Percentiles rank a stretch among this genome's conserved stretches.
These are phyloP conservation scores for Thuidium tamariscinum DNA, from an alignment of 225 moss, liverwort and hornwort species.

Conservation along the genomic window DNA sequence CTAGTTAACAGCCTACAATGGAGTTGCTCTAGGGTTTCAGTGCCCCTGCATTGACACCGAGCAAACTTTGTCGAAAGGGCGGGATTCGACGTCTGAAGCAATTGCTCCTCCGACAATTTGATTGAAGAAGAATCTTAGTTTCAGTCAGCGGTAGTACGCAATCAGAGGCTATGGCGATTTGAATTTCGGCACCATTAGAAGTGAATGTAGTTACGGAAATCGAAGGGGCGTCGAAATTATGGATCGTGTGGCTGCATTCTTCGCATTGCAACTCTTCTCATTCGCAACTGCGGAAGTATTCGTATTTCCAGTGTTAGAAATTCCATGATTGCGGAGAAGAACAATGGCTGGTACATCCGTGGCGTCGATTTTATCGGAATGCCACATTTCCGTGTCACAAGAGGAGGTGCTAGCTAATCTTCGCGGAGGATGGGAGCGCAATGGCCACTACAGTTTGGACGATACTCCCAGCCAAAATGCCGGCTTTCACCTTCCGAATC, in stretches of 20 bases:
- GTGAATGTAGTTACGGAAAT: neutral
- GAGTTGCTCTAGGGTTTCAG: neutral
- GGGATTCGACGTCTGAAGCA: neutral
- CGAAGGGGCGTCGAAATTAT: neutral
- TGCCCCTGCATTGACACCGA: neutral
- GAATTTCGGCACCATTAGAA: neutral
- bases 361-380: constrained; percentile 4
- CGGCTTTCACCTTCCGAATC: neutral
- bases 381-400: constrained; percentile 24
- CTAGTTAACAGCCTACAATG: neutral
- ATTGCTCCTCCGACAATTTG: neutral
- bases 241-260: neutral
- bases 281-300: neutral
- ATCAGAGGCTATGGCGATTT: neutral
- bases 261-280: neutral
- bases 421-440: constrained; percentile 31
- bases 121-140: neutral
- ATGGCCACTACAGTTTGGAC: constrained; percentile 19
- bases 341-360: constrained; percentile 7
- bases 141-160: too few relatives aligned
- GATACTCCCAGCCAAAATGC: constrained; percentile 36
- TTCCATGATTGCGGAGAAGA: neutral
- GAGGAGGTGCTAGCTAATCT: constrained; percentile 25
- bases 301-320: neutral
- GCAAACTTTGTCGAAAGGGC: neutral